Evolutionary conservation across 768 basidiomycete genomes (phyloP).

Genomic region (Tylopilus cervinicoccineus): DNA sequence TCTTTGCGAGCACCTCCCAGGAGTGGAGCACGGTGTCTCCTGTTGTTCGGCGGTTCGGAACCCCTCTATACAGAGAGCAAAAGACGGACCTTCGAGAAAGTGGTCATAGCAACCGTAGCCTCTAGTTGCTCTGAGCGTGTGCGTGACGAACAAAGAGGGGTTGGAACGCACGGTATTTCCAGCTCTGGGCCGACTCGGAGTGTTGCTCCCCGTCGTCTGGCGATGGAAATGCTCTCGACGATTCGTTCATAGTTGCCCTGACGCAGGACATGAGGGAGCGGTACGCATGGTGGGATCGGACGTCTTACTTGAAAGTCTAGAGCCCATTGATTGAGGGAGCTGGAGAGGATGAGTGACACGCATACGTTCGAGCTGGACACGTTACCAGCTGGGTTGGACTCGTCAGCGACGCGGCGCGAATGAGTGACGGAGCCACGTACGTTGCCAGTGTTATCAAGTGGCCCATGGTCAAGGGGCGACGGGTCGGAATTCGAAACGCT

Average conservation of each 20-base stretch:
- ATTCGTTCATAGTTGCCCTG: constrained; percentile 95
- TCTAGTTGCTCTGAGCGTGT: constrained; percentile 39
- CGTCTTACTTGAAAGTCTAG: constrained; percentile 80
- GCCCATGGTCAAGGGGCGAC: too few relatives aligned
- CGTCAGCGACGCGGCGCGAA: not conserved
- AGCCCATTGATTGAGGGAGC: constrained; percentile 96
- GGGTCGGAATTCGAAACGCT: too few relatives aligned
- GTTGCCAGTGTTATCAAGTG: constrained; percentile 88
- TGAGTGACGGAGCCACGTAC: constrained; percentile 39
- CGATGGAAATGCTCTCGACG: constrained; percentile 78
- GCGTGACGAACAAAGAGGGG: not conserved
- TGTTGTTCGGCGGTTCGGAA: constrained; percentile 28
- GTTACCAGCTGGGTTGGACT: constrained; percentile 23
- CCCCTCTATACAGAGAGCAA: not conserved
- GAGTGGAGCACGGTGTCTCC: constrained; percentile 96
- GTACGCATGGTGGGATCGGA: not conserved
- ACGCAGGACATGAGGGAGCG: not conserved
- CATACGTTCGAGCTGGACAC: not conserved
- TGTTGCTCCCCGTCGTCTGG: constrained; percentile 84
- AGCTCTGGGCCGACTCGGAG: constrained; percentile 95
- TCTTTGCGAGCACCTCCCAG: constrained; percentile 95
- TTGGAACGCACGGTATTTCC: constrained; percentile 75
- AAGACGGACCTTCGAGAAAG: constrained; percentile 79
- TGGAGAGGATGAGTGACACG: constrained; percentile 31
- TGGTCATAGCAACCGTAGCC: constrained; percentile 98